phyloP scores from a whole-genome alignment of 768 basidiomycete species.

The Paxillus involutus region DNA sequence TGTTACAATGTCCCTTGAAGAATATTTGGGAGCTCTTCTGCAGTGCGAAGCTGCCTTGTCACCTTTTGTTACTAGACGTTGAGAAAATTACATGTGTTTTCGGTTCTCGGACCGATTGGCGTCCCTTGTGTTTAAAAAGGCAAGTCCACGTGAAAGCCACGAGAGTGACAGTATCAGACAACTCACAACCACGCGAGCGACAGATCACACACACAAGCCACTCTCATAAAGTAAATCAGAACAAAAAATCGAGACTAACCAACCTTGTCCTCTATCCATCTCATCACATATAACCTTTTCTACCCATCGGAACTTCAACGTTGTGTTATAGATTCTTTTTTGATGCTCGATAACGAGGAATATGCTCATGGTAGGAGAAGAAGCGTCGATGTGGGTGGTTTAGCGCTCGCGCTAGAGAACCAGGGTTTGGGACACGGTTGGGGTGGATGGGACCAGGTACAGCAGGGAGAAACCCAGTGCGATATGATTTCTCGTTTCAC shows the following conservation, averaged over 20 bases:
- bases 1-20: neutral
- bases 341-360: slow-evolving; percentile 32
- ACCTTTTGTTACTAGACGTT: neutral
- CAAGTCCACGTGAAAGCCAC: slow-evolving; percentile 33
- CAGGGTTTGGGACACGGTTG: slow-evolving; percentile 68
- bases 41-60: too few species aligned
- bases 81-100: neutral
- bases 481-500: slow-evolving; percentile 23
- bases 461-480: slow-evolving; percentile 50
- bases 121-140: slow-evolving; percentile 20
- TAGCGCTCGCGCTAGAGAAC: slow-evolving; percentile 73
- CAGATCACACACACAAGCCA: slow-evolving; percentile 21
- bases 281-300: neutral
- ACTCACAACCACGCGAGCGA: slow-evolving; percentile 32
- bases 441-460: slow-evolving; percentile 55
- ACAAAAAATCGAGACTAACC: slow-evolving; percentile 4
- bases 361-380: slow-evolving; percentile 46
- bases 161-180: slow-evolving; percentile 34
- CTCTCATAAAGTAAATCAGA: slow-evolving; percentile 16
- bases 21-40: too few species aligned
- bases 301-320: neutral
- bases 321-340: neutral
- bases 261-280: slow-evolving; percentile 3
- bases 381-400: slow-evolving; percentile 88
- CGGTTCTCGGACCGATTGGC: slow-evolving; percentile 9